Conservation (phyloP, 352 stramenopile genomes). For the Globisporangium sylvaticum region DNA sequence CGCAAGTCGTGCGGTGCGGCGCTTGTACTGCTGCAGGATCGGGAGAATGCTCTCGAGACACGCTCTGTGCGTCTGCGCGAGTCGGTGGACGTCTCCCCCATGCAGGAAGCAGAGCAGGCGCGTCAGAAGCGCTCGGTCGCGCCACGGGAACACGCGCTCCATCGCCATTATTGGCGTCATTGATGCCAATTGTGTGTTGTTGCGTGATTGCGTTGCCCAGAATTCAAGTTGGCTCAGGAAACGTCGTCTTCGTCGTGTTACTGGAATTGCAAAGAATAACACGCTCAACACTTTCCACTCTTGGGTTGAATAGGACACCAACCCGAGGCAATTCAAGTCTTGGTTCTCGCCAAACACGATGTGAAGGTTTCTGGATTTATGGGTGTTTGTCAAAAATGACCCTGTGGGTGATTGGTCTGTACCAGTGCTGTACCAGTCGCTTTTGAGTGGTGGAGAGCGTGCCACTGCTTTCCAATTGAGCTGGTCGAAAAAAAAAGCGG, state of each 20-base stretch:
- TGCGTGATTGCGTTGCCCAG: not conserved
- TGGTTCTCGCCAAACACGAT: no score
- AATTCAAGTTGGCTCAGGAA: no score
- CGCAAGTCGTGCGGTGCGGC: constrained; percentile 21
- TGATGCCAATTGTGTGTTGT: no score
- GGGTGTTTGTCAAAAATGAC: no score
- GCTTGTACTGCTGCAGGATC: constrained; percentile 25
- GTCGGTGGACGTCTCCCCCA: constrained; percentile 15
- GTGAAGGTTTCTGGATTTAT: not conserved
- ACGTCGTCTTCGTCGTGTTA: no score
- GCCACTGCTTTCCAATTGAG: not conserved
- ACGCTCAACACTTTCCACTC: no score
- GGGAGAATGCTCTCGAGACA: constrained; percentile 15
- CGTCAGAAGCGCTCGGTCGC: constrained; percentile 14
- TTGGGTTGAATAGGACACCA: no score
- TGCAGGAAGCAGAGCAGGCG: constrained; percentile 32
- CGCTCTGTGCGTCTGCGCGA: constrained; percentile 25
- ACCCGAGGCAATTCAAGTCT: no score
- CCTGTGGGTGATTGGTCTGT: not conserved
- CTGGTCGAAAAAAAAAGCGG: no score
- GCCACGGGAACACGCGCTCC: constrained; percentile 8
- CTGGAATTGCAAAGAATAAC: no score
- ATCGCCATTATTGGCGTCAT: not conserved
- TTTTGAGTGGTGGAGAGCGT: constrained; percentile 18
- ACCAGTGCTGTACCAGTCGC: not conserved